phyloP scores from a whole-genome alignment of 129 eudicot species.

The Silybum marianum region DNA sequence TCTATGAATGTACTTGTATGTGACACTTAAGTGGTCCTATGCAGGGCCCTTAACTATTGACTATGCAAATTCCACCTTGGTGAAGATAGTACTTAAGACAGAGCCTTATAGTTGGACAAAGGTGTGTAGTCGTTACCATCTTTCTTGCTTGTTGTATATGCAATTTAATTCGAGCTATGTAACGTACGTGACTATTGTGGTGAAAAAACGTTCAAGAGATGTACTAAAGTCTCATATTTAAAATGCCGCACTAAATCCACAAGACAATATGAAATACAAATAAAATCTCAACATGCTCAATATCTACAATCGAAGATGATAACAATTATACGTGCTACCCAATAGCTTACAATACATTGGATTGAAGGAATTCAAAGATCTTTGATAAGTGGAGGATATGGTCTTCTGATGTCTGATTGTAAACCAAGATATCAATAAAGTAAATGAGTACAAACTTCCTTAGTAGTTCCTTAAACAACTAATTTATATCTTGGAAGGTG shows the following conservation, averaged over 20 bases:
- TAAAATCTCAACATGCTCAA: background rate
- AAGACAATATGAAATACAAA: background rate
- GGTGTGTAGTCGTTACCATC: background rate
- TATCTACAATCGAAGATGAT: background rate
- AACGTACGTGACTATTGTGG: background rate
- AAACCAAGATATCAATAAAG: too few species aligned
- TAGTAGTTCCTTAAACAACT: too few species aligned
- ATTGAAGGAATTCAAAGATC: too few species aligned
- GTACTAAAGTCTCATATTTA: background rate
- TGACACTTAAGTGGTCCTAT: slow-evolving; percentile 3
- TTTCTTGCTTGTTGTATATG: background rate
- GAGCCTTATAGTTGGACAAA: slow-evolving; percentile 21
- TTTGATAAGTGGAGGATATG: too few species aligned
- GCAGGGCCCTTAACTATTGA: background rate
- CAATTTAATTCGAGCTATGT: background rate
- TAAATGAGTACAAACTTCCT: too few species aligned
- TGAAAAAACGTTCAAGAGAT: background rate
- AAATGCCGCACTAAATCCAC: background rate
- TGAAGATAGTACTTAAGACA: background rate
- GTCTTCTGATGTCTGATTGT: too few species aligned
- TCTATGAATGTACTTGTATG: background rate
- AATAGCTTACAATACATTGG: too few species aligned
- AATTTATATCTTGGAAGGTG: too few species aligned
- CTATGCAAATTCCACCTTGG: background rate
- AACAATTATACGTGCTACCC: background rate